Evolutionary conservation across 192 early-diverging fungal genomes (phyloP).

Genomic region (Mortierella alpina): DNA sequence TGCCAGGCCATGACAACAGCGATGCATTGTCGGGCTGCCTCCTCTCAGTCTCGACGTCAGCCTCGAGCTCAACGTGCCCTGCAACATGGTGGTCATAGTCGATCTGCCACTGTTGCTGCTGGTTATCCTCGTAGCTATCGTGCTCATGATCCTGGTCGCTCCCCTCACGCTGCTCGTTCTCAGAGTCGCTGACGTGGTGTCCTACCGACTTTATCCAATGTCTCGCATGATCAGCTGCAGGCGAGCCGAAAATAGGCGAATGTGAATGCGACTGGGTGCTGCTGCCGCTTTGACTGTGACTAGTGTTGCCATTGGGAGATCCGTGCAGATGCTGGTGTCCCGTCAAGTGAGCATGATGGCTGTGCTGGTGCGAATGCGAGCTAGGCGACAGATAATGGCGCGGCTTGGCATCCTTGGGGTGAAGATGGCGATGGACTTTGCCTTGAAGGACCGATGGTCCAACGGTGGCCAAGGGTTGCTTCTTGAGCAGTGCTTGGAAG

Average conservation of each 20-base stretch:
- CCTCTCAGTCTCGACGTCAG: not conserved
- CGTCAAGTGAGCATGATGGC: not conserved
- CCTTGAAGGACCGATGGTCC: constrained; percentile 23
- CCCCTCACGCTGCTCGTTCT: constrained; percentile 14
- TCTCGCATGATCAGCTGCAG: constrained; percentile 27
- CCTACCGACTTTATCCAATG: constrained; percentile 32
- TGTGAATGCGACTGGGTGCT: constrained; percentile 3
- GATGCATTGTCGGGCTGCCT: not conserved
- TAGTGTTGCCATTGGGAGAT: not conserved
- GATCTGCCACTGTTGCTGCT: constrained; percentile 43
- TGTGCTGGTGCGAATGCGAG: not conserved
- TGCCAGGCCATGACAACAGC: constrained; percentile 7
- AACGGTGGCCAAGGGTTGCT: constrained; percentile 29
- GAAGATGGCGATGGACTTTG: not conserved
- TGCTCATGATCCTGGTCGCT: constrained; percentile 9
- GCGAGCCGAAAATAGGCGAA: constrained; percentile 33
- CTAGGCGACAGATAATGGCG: constrained; percentile 7
- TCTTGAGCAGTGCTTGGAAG: constrained; percentile 39
- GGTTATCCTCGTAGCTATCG: constrained; percentile 23
- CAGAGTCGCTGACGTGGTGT: constrained; percentile 33
- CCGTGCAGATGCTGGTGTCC: not conserved
- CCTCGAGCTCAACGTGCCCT: constrained; percentile 26
- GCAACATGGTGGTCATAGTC: constrained; percentile 37
- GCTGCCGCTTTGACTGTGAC: not conserved
- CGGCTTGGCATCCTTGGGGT: constrained; percentile 15